phyloP scores from a whole-genome alignment of 495 filamentous ascomycete species.

The Podospora pseudopauciseta region DNA sequence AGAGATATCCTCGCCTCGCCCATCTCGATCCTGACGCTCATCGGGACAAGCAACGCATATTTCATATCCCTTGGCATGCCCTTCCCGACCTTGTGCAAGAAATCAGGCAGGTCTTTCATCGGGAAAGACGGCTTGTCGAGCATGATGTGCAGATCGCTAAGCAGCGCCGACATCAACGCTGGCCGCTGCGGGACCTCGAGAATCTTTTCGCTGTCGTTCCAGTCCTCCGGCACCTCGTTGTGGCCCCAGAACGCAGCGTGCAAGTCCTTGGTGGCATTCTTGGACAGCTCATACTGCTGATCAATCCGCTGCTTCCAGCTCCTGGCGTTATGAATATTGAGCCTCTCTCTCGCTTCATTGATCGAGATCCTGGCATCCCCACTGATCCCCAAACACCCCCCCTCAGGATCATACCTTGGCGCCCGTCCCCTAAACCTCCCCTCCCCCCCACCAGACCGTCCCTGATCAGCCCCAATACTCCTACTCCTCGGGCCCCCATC shows the following conservation, averaged over 20 bases:
- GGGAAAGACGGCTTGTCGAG: slow-evolving; percentile 95
- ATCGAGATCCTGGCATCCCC: slow-evolving; percentile 65
- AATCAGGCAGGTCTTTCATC: slow-evolving; percentile 71
- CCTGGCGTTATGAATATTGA: slow-evolving; percentile 77
- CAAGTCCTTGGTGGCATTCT: slow-evolving; percentile 70
- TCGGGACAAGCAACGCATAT: slow-evolving; percentile 83
- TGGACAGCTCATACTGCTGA: slow-evolving; percentile 63
- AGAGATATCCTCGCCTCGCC: slow-evolving; percentile 81
- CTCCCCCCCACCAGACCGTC: slow-evolving; percentile 32
- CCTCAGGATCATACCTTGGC: slow-evolving; percentile 72
- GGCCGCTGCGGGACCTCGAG: slow-evolving; percentile 85
- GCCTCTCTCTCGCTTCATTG: slow-evolving; percentile 66
- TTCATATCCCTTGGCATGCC: slow-evolving; percentile 90
- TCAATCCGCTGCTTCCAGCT: slow-evolving; percentile 94
- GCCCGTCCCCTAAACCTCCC: slow-evolving; percentile 30
- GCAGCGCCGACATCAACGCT: slow-evolving; percentile 70
- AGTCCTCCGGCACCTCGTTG: slow-evolving; percentile 75
- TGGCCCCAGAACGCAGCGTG: slow-evolving; percentile 76
- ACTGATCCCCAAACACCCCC: slow-evolving; percentile 60
- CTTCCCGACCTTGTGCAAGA: slow-evolving; percentile 85
- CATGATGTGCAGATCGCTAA: slow-evolving; percentile 79
- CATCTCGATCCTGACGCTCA: slow-evolving; percentile 86
- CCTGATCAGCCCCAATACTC: slow-evolving; percentile 46
- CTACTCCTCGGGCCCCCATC: slow-evolving; percentile 46
- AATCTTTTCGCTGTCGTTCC: slow-evolving; percentile 78